These are phyloP conservation scores for Emergomyces orientalis DNA, from an alignment of 2,329 filamentous ascomycete species.

Conservation along the genomic window DNA sequence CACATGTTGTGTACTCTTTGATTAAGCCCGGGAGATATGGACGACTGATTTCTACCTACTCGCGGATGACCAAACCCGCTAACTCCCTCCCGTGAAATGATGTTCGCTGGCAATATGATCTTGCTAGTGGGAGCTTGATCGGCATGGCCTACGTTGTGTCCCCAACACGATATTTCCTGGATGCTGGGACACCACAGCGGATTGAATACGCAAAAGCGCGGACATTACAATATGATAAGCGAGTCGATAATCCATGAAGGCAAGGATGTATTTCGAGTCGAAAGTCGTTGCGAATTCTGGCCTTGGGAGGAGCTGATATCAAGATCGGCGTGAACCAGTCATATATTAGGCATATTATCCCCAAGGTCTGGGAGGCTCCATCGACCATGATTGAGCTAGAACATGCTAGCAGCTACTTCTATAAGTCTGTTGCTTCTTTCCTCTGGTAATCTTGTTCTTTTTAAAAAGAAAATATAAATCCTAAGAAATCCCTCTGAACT, in stretches of 20 bases:
- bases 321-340: conserved; percentile 26
- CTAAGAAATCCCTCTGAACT: not conserved
- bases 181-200: conserved; percentile 20
- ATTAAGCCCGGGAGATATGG: conserved; percentile 29
- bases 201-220: conserved; percentile 26
- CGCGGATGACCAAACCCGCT: conserved; percentile 22
- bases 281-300: conserved; percentile 13
- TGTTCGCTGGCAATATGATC: conserved; percentile 33
- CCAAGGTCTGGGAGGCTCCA: conserved; percentile 27
- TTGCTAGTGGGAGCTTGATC: conserved; percentile 32
- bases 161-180: conserved; percentile 27
- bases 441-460: not conserved
- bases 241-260: conserved; percentile 27
- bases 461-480: not conserved
- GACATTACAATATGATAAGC: conserved; percentile 20
- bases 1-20: conserved; percentile 28
- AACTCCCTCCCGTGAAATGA: conserved; percentile 21
- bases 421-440: not conserved
- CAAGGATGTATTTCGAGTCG: conserved; percentile 21
- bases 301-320: conserved; percentile 21
- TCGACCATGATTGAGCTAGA: conserved; percentile 27
- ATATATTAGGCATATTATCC: conserved; percentile 19
- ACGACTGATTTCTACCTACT: conserved; percentile 23
- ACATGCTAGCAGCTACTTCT: conserved; percentile 23
- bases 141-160: conserved; percentile 32